Conservation (phyloP, 1,284 basidiomycete genomes). For the Ustilago nuda region DNA sequence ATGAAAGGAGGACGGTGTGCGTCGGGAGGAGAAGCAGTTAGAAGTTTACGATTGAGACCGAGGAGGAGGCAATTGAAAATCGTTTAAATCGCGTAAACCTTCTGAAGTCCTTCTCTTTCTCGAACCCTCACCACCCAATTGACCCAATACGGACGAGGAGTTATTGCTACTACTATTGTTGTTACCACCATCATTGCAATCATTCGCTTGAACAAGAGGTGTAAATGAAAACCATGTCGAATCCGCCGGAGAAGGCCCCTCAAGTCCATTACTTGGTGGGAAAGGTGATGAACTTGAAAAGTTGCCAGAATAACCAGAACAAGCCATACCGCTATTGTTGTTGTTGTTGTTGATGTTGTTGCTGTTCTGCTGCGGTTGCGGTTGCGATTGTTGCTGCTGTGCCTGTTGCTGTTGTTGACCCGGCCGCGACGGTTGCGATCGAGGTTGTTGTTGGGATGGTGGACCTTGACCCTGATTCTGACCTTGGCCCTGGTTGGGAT, state of each 20-base stretch:
- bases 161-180: constrained; percentile 7
- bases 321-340: constrained; percentile 17
- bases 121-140: constrained; percentile 52
- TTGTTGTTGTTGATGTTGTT: constrained; percentile 12
- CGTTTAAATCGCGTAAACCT: constrained; percentile 38
- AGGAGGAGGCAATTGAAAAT: constrained; percentile 54
- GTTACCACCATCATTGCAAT: constrained; percentile 9
- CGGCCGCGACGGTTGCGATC: constrained; percentile 16
- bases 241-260: constrained; percentile 52
- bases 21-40: neutral
- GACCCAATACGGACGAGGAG: constrained; percentile 37
- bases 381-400: constrained; percentile 19
- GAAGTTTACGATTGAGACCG: constrained; percentile 16
- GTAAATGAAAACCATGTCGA: constrained; percentile 59
- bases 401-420: constrained; percentile 10
- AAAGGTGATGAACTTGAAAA: constrained; percentile 36
- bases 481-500: constrained; percentile 9
- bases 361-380: constrained; percentile 8
- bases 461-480: constrained; percentile 15
- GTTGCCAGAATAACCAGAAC: constrained; percentile 5
- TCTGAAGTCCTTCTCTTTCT: constrained; percentile 39
- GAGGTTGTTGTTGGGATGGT: constrained; percentile 17
- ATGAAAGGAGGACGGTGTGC: neutral
- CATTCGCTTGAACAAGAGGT: constrained; percentile 44
- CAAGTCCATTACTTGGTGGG: constrained; percentile 30